These are phyloP conservation scores for Ogataea salicorniae DNA, from an alignment of 805 yeast species.

Conservation along the genomic window DNA sequence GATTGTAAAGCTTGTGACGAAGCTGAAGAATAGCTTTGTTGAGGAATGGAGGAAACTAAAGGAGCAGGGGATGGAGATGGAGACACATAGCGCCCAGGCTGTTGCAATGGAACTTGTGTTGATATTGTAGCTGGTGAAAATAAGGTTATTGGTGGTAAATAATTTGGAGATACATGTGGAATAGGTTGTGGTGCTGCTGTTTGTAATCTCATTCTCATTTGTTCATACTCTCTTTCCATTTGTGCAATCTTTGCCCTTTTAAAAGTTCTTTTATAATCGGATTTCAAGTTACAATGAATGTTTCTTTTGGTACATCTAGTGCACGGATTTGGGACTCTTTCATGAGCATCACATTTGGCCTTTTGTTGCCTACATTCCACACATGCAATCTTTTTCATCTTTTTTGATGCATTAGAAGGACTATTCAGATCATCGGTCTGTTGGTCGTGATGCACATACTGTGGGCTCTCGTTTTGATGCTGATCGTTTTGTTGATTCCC, in stretches of 20 bases:
- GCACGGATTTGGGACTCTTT: slow-evolving; percentile 72
- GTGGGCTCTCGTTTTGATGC: too few species aligned
- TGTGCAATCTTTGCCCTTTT: slow-evolving; percentile 82
- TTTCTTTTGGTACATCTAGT: slow-evolving; percentile 72
- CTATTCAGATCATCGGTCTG: not conserved
- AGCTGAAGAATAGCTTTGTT: not conserved
- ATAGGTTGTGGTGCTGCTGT: slow-evolving; percentile 2
- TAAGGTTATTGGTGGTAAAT: slow-evolving; percentile 12
- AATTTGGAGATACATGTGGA: slow-evolving; percentile 4
- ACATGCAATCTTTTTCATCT: slow-evolving; percentile 73
- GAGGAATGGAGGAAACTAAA: not conserved
- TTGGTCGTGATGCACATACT: not conserved
- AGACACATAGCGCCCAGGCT: slow-evolving; percentile 3
- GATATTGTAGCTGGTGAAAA: slow-evolving; percentile 7
- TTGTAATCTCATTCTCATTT: slow-evolving; percentile 40
- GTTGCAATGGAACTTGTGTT: slow-evolving; percentile 6
- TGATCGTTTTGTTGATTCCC: too few species aligned
- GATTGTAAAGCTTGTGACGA: not conserved
- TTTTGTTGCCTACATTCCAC: slow-evolving; percentile 96
- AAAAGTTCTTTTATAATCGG: slow-evolving; percentile 83
- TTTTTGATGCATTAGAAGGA: slow-evolving; percentile 1
- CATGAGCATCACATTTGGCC: slow-evolving; percentile 82
- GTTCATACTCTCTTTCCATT: slow-evolving; percentile 71
- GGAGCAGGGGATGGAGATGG: slow-evolving; percentile 13
- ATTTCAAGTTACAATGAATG: slow-evolving; percentile 64